Evolutionary conservation across 208 protist species (phyloP), one percentile per base, ranked within the genome.

Genomic region (Crithidia thermophila): DNA sequence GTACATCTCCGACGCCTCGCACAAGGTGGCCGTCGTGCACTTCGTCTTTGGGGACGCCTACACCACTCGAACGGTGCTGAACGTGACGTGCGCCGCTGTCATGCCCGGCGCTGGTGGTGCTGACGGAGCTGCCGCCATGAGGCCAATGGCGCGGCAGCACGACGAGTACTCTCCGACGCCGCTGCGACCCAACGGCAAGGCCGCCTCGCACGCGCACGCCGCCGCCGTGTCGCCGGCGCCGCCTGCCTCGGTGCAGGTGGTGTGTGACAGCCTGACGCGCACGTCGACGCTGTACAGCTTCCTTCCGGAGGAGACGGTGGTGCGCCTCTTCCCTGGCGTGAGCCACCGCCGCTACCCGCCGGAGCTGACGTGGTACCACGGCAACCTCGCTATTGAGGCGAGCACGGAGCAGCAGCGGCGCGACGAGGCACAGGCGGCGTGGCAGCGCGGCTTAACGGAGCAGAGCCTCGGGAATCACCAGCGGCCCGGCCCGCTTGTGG

Each of bases 21-120:
- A 51, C n/a, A 88, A 82, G 62, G 33, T 67, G 3, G 77, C 82
- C 16, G 53, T 74, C 10, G 73, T 85, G 39, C 28, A 76, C 25
- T 93, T 93, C 67, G n/a, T 93, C 39, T 93, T 93, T 52, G 87
- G 87, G 16, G 84, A 93, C 42, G 79, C 79, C 42, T 85, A 82
- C 65, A 87, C 87, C 7, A 85, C 84, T 9, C 84, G 79, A n/a
- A 93, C 84, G 13, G 72, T 51, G 21, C 47, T 75, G 28, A 67
- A 45, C 16, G 67, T 81, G 18, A 49, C 59, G 11, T 78, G 57
- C 28, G 58, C 57, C 13, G 21, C 46, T 16, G 43, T 50, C 20
- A 40, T 42, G 7, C 40, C 18, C 28, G 20, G 18, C 28, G 27
- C 47, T 16, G 27, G 30, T 30, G 21, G 31, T 51, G 40, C 30